Base-by-base conservation (phyloP, 2,329 filamentous ascomycete genomes). In the Arthroderma uncinatum region DNA sequence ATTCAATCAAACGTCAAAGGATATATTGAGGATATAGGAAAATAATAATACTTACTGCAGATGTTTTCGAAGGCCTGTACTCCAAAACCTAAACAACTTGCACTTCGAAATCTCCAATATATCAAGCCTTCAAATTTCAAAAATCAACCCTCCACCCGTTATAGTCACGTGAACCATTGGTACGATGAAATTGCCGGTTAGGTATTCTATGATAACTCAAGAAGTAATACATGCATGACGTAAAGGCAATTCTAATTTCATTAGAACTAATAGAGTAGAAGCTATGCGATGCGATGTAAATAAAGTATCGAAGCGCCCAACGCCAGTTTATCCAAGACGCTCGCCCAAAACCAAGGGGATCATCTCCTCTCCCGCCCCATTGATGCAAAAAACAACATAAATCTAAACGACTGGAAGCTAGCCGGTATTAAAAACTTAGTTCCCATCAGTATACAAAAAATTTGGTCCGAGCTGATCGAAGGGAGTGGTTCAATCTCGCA, bases 401-500 rank as follows among this genome's bases (percentile, higher is more conserved):
- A 33, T 50, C 28, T 50, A 30, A 23, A 50, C n/a, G 44, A 33
- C 25, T 50, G 44, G 40, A 25, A 25, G 19, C 19, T 44, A 21
- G 14, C 21, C 19, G 40, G 40, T 44, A 44, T 44, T 36, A 44
- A 25, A 4, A 44, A 44, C 14, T 9, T 19, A 25, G 7, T 2
- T 23, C 10, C 40, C 40, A 19, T 12, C 19, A 23, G 21, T 44
- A 44, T 44, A 44, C 40, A 44, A 44, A 28, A 44, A 50, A 9
- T 10, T 10, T 16, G 25, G 14, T 16, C 39, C 25, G 19, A 25
- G 2, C 19, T 21, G 9, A 21, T 23, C 10, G 12, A 23, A 23
- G 10, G 19, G 16, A 37, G 10, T 7, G n/a, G 8, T 59, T 84
- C 74, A 96, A 73, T 95, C 91, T 65, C 84, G 79, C 66, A 97